Conservation (phyloP, 2,329 filamentous ascomycete genomes). For the Fusarium sarcochroum region DNA sequence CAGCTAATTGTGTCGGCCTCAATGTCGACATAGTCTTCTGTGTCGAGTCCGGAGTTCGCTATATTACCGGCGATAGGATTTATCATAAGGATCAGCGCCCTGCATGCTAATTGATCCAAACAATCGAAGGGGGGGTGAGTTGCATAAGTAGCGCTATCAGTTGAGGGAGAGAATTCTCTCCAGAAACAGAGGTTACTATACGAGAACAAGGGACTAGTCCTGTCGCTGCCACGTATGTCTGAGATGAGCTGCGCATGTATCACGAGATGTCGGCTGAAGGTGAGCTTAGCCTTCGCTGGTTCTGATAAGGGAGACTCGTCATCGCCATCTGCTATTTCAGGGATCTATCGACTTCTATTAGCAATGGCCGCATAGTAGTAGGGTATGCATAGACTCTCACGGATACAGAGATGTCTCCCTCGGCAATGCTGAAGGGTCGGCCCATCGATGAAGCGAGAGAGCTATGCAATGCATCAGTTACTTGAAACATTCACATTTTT, state of each 20-base stretch:
- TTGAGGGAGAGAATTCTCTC: conserved; percentile 19
- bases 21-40: conserved; percentile 4
- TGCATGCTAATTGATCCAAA: conserved; percentile 19
- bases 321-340: background rate
- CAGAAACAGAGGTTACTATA: conserved; percentile 30
- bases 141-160: background rate
- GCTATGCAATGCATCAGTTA: background rate
- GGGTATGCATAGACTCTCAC: background rate
- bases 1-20: conserved; percentile 7
- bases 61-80: rapidly evolving
- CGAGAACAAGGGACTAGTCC: background rate
- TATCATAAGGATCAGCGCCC: conserved; percentile 9
- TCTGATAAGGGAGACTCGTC: background rate
- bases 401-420: conserved; percentile 11
- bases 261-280: conserved; percentile 14
- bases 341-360: background rate
- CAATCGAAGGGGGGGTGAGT: background rate
- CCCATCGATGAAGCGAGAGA: conserved; percentile 6
- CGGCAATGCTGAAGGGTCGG: conserved; percentile 10
- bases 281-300: background rate
- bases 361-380: rapidly evolving
- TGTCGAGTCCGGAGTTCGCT: background rate
- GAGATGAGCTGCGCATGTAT: conserved; percentile 16
- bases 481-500: background rate
- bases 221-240: background rate